Conservation (phyloP, 768 basidiomycete species). For the Mycena alexandri region DNA sequence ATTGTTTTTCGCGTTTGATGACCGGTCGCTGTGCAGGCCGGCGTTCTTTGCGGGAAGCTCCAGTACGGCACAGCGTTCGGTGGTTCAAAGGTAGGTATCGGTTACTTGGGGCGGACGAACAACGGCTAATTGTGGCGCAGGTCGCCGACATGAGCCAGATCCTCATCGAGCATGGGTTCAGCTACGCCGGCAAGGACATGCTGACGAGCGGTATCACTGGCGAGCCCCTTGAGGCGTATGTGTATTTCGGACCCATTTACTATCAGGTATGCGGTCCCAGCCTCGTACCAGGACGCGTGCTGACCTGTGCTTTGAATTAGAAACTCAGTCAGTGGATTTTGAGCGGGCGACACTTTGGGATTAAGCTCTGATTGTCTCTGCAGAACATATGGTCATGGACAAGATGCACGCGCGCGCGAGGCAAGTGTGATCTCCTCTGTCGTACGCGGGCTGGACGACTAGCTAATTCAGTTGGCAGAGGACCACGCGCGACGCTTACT, state of each 20-base stretch:
- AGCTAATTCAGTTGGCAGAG: constrained; percentile 60
- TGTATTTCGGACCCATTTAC: constrained; percentile 98
- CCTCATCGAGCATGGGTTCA: constrained; percentile 94
- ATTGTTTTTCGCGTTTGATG: constrained; percentile 22
- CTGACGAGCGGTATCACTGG: constrained; percentile 98
- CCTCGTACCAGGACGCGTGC: constrained; percentile 19
- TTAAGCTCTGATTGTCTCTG: constrained; percentile 17
- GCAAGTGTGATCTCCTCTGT: constrained; percentile 55
- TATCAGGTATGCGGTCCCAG: constrained; percentile 75
- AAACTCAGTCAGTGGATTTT: constrained; percentile 85
- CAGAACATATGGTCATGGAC: constrained; percentile 99
- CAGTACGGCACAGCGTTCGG: constrained; percentile 98
- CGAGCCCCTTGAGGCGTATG: constrained; percentile 95
- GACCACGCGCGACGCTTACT: constrained; percentile 95
- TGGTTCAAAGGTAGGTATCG: constrained; percentile 84
- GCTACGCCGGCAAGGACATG: constrained; percentile 99
- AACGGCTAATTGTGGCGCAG: constrained; percentile 51
- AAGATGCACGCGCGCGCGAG: constrained; percentile 99
- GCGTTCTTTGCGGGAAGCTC: constrained; percentile 88
- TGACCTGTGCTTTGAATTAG: constrained; percentile 53
- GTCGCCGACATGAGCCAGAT: constrained; percentile 99
- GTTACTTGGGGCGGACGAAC: constrained; percentile 3
- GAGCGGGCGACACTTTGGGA: neutral
- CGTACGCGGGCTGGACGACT: constrained; percentile 17
- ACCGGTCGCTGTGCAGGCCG: constrained; percentile 67